Evolutionary conservation across 805 yeast genomes (phyloP).

Genomic region (Saccharomycopsis javanensis): DNA sequence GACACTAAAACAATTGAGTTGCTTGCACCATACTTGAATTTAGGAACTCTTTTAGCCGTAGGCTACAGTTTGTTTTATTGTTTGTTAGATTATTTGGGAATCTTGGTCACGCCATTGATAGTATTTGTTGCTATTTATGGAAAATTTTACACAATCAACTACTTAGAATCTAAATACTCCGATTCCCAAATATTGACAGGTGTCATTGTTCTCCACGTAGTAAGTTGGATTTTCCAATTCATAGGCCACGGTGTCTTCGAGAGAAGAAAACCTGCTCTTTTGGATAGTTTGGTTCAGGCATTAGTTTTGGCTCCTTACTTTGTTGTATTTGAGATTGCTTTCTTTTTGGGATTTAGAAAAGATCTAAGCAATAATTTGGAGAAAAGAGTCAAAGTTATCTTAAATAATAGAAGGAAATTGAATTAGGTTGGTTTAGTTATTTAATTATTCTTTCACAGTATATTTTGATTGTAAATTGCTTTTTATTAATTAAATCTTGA

Average conservation of each 20-base stretch:
- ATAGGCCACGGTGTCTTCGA: constrained; percentile 82
- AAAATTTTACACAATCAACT: constrained; percentile 22
- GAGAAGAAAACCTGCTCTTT: constrained; percentile 72
- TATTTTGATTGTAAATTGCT: no score
- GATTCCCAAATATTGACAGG: constrained; percentile 23
- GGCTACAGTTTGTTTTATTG: constrained; percentile 51
- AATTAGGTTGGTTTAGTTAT: background rate
- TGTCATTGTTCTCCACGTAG: constrained; percentile 33
- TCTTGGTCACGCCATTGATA: constrained; percentile 35
- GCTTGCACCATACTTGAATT: constrained; percentile 26
- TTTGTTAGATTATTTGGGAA: constrained; percentile 42
- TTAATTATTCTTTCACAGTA: no score
- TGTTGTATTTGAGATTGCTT: constrained; percentile 69
- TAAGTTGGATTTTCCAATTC: constrained; percentile 77
- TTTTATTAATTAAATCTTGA: no score
- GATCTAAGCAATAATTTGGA: constrained; percentile 44
- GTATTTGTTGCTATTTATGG: constrained; percentile 24
- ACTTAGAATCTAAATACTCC: constrained; percentile 18
- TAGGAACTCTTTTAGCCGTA: constrained; percentile 38
- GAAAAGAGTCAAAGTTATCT: constrained; percentile 27
- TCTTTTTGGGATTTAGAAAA: constrained; percentile 51
- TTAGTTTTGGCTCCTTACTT: constrained; percentile 86
- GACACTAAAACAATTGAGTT: constrained; percentile 14
- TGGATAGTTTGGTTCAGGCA: constrained; percentile 78
- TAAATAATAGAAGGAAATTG: background rate